Base-by-base conservation (phyloP, 1,284 basidiomycete genomes). In the Cryptococcus deneoformans region DNA sequence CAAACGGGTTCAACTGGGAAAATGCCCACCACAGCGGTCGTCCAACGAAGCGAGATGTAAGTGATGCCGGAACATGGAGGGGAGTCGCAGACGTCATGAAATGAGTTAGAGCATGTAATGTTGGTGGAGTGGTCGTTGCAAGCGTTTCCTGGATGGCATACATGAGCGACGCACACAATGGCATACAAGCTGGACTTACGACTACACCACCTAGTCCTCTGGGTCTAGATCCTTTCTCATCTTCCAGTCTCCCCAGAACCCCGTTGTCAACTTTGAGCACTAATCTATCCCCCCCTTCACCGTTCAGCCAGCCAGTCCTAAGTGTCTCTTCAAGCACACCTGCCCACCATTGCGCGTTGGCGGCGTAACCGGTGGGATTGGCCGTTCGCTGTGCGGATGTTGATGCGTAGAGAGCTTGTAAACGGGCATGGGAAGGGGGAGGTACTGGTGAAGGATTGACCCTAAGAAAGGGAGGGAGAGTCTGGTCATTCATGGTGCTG, bases 311-410 rank as follows among this genome's bases (percentile, higher is more conserved):
- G 1, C 88, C 89, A 34, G 79, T 80, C 53, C 80, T 69, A 5
- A 89, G 82, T 6, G 87, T 76, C 11, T 82, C 81, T 61, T 87
- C 83, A 3, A 97, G 77, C 0, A 86, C 85, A 42, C 78, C 77
- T 43, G 83, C 82, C 93, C 94, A 97, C 92, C 92, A 96, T 57
- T 87, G 85, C 39, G 93, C 79, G 69, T 89, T 90, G 12, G 89
- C 84, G 42, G 84, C 79, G 75, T 87, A 97, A 2, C 90, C 87
- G 3, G 87, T 83, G 0, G 90, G 87, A 72, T 97, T 95, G 1
- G 90, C 87, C 37, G 84, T 79, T 64, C 88, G 89, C 78, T 94
- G 91, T 6, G 85, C 82, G 0, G 89, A 86, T 55, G 95, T 86
- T 69, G 94, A 91, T 2, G 92, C 87, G 77, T 94, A 97, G 12